Conservation (phyloP, 768 basidiomycete species). For the Boletus subcaerulescens region DNA sequence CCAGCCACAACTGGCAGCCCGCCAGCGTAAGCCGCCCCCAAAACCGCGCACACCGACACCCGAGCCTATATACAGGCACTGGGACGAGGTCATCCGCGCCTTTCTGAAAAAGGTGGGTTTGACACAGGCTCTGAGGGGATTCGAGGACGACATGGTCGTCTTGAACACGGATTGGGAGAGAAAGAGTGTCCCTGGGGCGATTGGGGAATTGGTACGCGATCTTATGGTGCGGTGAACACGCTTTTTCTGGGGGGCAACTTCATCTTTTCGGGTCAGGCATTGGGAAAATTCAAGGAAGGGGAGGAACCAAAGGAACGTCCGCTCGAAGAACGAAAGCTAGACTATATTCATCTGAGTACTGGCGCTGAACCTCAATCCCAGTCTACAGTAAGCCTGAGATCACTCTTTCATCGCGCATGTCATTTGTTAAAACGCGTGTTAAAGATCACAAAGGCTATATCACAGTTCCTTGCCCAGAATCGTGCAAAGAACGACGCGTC, state of each 20-base stretch:
- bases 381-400: constrained; percentile 49
- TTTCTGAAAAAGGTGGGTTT: constrained; percentile 58
- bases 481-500: constrained; percentile 72
- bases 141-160: constrained; percentile 71
- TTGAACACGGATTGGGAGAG: constrained; percentile 65
- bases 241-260: background rate
- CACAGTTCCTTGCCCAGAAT: constrained; percentile 66
- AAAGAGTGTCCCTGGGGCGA: constrained; percentile 51
- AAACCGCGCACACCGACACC: constrained; percentile 34
- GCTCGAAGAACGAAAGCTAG: constrained; percentile 68
- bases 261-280: constrained; percentile 15
- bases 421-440: constrained; percentile 1
- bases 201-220: constrained; percentile 48
- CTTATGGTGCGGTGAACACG: constrained; percentile 43
- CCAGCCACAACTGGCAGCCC: constrained; percentile 23
- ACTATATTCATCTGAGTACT: constrained; percentile 52
- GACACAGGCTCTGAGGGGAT: constrained; percentile 55
- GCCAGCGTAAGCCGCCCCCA: constrained; percentile 29
- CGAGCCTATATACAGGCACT: constrained; percentile 52
- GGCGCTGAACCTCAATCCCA: constrained; percentile 50
- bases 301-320: constrained; percentile 30
- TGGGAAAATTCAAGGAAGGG: constrained; percentile 31
- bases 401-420: background rate
- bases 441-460: constrained; percentile 70
- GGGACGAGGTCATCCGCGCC: constrained; percentile 55